Conservation (phyloP, 106 monocot species). For the Gastrodia elata region DNA sequence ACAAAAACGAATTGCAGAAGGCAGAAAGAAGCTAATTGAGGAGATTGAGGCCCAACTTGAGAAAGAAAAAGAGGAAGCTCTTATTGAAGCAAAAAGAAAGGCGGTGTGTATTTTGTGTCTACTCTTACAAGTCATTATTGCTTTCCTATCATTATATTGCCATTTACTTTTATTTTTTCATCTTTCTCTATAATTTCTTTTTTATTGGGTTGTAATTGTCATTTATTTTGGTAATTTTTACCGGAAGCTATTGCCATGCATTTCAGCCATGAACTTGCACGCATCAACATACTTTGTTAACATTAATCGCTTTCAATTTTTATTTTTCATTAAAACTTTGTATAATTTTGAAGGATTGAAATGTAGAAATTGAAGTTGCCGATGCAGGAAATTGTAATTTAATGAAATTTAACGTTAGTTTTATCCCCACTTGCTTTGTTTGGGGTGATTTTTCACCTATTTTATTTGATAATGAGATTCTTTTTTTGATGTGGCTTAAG, state of each 20-base stretch:
- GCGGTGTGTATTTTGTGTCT: constrained; percentile 27
- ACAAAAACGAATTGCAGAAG: constrained; percentile 66
- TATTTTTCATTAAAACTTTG: background rate
- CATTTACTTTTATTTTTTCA: background rate
- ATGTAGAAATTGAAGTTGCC: background rate
- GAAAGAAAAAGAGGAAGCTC: constrained; percentile 85
- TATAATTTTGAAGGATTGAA: background rate
- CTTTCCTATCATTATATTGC: background rate
- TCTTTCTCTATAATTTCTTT: background rate
- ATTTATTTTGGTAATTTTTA: background rate
- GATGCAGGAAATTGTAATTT: background rate
- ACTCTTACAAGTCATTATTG: background rate
- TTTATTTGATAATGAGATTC: too few relatives aligned
- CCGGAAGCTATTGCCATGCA: background rate
- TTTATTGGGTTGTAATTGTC: background rate
- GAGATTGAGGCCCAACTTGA: constrained; percentile 75
- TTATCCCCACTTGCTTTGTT: too few relatives aligned
- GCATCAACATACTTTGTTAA: background rate
- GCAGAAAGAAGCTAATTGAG: constrained; percentile 72
- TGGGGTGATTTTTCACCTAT: too few relatives aligned
- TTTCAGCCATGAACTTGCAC: constrained; percentile 3
- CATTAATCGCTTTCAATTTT: background rate
- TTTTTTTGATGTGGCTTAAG: too few relatives aligned
- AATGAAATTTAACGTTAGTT: background rate
- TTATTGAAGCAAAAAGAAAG: constrained; percentile 69